Percentiles rank a stretch among this genome's conserved stretches.
These are phyloP conservation scores for Plasmodium fragile DNA, from an alignment of 169 alveolate species.

Conservation along the genomic window DNA sequence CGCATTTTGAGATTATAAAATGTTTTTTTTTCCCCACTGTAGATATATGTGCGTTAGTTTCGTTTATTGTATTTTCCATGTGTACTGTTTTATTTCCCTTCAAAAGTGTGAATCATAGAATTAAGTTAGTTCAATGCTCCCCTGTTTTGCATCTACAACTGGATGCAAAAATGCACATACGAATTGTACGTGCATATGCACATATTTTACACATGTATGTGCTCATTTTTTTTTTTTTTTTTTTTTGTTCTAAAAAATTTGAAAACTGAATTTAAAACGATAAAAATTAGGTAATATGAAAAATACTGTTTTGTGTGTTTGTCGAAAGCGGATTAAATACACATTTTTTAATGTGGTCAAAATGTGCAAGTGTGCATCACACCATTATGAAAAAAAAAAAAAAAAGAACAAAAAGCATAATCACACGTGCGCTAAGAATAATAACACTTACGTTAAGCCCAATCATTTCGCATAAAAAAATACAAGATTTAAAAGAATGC, in stretches of 20 bases:
- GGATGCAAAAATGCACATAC: not conserved
- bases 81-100: not conserved
- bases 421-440: constrained; percentile 10
- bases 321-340: not conserved
- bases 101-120: not conserved
- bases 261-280: not conserved
- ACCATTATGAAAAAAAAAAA: not conserved
- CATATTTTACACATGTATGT: not conserved
- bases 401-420: not conserved
- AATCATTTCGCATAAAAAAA: constrained; percentile 3
- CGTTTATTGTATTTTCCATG: not conserved
- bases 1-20: not conserved
- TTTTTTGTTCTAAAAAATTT: not conserved
- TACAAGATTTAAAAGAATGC: not conserved
- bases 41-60: not conserved
- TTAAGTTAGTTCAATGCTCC: not conserved
- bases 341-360: not conserved
- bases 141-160: not conserved
- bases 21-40: not conserved
- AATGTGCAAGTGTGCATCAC: not conserved
- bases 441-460: constrained; percentile 3
- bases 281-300: not conserved
- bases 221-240: not conserved
- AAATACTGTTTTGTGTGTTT: not conserved
- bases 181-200: not conserved